Evolutionary conservation across 805 yeast genomes (phyloP).

Genomic region (Starmerella vaccinii): DNA sequence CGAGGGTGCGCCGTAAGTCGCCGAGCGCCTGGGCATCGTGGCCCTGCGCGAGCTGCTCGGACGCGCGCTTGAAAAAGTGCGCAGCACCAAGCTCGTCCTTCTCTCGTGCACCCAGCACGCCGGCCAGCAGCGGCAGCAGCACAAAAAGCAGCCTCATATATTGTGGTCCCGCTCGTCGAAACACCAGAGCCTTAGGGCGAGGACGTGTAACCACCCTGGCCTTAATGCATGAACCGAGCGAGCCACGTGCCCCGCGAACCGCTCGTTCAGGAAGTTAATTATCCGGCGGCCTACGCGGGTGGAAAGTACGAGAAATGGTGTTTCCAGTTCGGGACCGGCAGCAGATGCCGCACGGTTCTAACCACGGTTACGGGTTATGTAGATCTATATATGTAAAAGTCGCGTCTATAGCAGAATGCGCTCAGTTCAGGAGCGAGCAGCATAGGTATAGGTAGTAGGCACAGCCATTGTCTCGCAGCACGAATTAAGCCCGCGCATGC

Average conservation of each 20-base stretch:
- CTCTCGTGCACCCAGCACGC: conserved; percentile 2
- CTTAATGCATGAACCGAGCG: background rate
- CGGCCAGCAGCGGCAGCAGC: conserved; percentile 7
- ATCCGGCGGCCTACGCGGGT: too few species aligned
- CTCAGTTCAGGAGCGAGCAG: too few species aligned
- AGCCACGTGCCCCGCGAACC: background rate
- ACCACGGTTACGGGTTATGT: too few species aligned
- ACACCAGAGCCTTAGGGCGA: conserved; percentile 2
- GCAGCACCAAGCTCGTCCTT: conserved; percentile 17
- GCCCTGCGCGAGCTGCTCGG: conserved; percentile 31
- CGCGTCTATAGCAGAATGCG: too few species aligned
- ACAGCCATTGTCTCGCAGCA: too few species aligned
- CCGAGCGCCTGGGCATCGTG: conserved; percentile 30
- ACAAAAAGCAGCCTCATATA: background rate
- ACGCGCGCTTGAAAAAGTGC: conserved; percentile 32
- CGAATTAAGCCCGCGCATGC: too few species aligned
- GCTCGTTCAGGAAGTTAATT: background rate
- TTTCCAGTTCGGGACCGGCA: too few species aligned
- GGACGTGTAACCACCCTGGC: conserved; percentile 4
- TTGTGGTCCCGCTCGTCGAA: background rate
- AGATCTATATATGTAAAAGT: too few species aligned
- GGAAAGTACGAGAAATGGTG: background rate
- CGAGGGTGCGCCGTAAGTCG: conserved; percentile 30
- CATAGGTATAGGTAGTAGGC: too few species aligned
- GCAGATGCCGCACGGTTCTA: too few species aligned